Evolutionary conservation across 371 early-diverging fungal genomes (phyloP).

Genomic region (Sporodiniella umbellata): DNA sequence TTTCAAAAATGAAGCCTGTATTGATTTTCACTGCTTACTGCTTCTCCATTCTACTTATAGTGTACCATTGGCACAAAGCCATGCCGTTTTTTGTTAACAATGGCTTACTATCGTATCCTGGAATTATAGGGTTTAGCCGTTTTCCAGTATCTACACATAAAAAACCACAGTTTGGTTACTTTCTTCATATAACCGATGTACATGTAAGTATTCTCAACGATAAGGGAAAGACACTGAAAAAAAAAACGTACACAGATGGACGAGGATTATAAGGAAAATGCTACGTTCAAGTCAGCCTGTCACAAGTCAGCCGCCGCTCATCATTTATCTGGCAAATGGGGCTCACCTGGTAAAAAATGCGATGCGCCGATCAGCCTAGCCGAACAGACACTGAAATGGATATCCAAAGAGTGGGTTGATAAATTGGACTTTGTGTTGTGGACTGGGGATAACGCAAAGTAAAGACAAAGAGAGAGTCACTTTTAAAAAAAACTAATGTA

Average conservation of each 20-base stretch:
- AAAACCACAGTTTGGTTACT: slow-evolving; percentile 40
- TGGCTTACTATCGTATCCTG: not conserved
- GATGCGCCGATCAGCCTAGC: slow-evolving; percentile 69
- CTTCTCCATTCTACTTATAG: not conserved
- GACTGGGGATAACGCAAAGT: slow-evolving; percentile 81
- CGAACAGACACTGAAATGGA: slow-evolving; percentile 67
- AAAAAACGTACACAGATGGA: slow-evolving; percentile 36
- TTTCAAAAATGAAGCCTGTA: not conserved
- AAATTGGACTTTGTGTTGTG: slow-evolving; percentile 76
- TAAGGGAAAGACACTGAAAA: not conserved
- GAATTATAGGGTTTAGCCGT: not conserved
- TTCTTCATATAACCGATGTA: slow-evolving; percentile 76
- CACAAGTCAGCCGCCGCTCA: slow-evolving; percentile 18
- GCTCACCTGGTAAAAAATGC: slow-evolving; percentile 60
- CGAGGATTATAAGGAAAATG: slow-evolving; percentile 48
- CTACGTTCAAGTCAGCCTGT: slow-evolving; percentile 55
- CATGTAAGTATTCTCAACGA: slow-evolving; percentile 47
- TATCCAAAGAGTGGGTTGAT: slow-evolving; percentile 51
- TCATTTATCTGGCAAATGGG: slow-evolving; percentile 19
- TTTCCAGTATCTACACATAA: not conserved
- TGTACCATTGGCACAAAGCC: not conserved
- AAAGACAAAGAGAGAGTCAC: slow-evolving; percentile 1
- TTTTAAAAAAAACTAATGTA: not conserved
- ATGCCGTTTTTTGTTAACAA: not conserved
- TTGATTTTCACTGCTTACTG: not conserved